Percentiles rank a stretch among this genome's conserved stretches.
Evolutionary conservation across 345 rosid genomes (phyloP).

Genomic region (Boechera divaricarpa): DNA sequence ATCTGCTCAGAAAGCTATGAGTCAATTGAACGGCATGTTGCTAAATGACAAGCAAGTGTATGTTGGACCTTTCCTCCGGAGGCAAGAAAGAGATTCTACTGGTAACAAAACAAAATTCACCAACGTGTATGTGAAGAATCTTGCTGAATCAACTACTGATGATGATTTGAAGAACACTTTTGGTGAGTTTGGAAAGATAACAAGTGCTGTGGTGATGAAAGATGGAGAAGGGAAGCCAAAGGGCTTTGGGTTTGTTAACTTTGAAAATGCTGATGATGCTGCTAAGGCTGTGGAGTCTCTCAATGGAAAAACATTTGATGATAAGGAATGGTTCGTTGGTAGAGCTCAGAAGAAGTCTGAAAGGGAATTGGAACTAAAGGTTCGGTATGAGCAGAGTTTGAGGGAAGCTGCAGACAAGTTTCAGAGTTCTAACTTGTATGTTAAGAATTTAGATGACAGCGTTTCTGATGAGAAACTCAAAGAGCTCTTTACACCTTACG

Average conservation of each 20-base stretch:
- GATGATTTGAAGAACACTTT: constrained; percentile 74
- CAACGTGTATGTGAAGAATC: constrained; percentile 90
- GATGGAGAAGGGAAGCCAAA: constrained; percentile 82
- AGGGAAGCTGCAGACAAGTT: constrained; percentile 85
- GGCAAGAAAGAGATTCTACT: constrained; percentile 81
- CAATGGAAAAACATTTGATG: constrained; percentile 77
- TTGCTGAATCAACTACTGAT: constrained; percentile 71
- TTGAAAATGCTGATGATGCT: constrained; percentile 89
- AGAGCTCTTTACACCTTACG: constrained; percentile 80
- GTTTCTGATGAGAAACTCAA: constrained; percentile 86
- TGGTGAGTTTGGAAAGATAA: constrained; percentile 78
- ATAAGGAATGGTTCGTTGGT: constrained; percentile 92
- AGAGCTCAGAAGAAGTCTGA: constrained; percentile 92
- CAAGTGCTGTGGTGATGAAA: constrained; percentile 87
- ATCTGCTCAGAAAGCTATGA: constrained; percentile 78
- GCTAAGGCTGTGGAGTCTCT: constrained; percentile 85
- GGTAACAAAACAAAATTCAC: constrained; percentile 63
- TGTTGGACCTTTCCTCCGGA: constrained; percentile 93
- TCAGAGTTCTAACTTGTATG: constrained; percentile 85
- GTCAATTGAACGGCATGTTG: constrained; percentile 86
- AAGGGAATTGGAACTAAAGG: constrained; percentile 74
- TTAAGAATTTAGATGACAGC: constrained; percentile 83
- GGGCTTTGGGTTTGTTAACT: constrained; percentile 96
- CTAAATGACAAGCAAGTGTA: constrained; percentile 94
- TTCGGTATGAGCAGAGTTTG: constrained; percentile 75